These are phyloP conservation scores for Colletotrichum sansevieriae DNA, from an alignment of 2,329 filamentous ascomycete genomes.

Conservation along the genomic window DNA sequence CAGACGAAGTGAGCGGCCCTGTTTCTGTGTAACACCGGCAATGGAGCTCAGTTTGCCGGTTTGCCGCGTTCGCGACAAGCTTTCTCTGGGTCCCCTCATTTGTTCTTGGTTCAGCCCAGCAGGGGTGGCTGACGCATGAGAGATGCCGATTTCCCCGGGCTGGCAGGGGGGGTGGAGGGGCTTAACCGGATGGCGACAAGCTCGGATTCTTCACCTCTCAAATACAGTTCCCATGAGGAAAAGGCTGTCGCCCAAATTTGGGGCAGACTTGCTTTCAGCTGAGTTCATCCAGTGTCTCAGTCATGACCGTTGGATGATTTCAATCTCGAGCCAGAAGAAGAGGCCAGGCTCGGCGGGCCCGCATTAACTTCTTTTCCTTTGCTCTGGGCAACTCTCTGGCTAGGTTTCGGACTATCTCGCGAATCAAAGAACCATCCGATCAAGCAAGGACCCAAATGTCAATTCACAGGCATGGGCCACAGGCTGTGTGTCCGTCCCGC, in stretches of 20 bases:
- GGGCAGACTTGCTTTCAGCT: not conserved
- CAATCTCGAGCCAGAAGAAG: not conserved
- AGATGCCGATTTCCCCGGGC: conserved; percentile 35
- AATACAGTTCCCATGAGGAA: not conserved
- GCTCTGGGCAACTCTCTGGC: not conserved
- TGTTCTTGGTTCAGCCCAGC: conserved; percentile 29
- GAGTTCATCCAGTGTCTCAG: conserved; percentile 35
- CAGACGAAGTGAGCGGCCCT: not conserved
- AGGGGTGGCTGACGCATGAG: conserved; percentile 34
- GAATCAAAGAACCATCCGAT: conserved; percentile 5
- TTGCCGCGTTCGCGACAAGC: conserved; percentile 34
- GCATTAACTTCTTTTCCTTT: conserved; percentile 14
- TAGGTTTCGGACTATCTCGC: not conserved
- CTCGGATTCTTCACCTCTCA: conserved; percentile 4
- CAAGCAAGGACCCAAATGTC: conserved; percentile 4
- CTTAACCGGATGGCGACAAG: conserved; percentile 22
- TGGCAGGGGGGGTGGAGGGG: conserved; percentile 1
- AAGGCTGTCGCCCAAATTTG: not conserved
- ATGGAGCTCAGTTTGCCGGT: conserved; percentile 35
- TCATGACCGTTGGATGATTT: not conserved
- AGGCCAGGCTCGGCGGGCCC: not conserved
- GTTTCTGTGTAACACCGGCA: conserved; percentile 12
- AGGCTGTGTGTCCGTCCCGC: not conserved
- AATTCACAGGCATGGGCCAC: not conserved
- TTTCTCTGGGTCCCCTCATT: conserved; percentile 17